Evolutionary conservation across 2,329 filamentous ascomycete genomes (phyloP), one percentile per base, ranked within the genome.

Genomic region (Fusarium armeniacum): DNA sequence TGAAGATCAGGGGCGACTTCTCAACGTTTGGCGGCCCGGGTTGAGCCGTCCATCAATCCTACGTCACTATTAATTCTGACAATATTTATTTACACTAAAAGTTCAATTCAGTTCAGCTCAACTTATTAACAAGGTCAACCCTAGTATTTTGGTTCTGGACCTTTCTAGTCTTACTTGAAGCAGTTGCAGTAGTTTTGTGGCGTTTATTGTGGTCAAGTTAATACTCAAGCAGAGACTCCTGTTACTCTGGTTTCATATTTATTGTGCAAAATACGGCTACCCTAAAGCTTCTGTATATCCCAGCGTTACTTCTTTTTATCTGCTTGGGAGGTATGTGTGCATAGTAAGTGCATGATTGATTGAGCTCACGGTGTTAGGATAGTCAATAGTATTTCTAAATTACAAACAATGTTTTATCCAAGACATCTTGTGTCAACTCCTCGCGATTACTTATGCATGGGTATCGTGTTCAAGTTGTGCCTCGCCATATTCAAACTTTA

Each of bases 1-100:
- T 36, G 58, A 54, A 63, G 51, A 56, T 67, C 67, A 70, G 67
- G 67, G 43, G 67, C 20, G 58, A 40, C 54, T 51, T 46, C 3
- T 54, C 33, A 40, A 51, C 49, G 33, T 51, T 46, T 51, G 35
- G 40, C 58, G 20, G 20, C 20, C 20, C 20, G 45, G 67, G 62
- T 32, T 57, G 43, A 22, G 54, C 67, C 67, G 67, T 20, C 10
- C 28, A 30, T 26, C 24, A 26, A 45, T 36, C 43, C 36, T 70
- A 70, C 67, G 67, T 70, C 67, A 70, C 38, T 43, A 67, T 57
- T 43, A 45, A 30, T 18, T 36, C 28, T 16, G 33, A 35, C 33
- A 35, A 35, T 18, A 35, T 33, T 15, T 33, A 33, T 33, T 33
- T 33, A 30, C 44, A 62, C 50, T 45, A 50, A 57, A 3, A 30